Conservation (phyloP, 2,329 filamentous ascomycete genomes). For the Aspergillus japonicus region DNA sequence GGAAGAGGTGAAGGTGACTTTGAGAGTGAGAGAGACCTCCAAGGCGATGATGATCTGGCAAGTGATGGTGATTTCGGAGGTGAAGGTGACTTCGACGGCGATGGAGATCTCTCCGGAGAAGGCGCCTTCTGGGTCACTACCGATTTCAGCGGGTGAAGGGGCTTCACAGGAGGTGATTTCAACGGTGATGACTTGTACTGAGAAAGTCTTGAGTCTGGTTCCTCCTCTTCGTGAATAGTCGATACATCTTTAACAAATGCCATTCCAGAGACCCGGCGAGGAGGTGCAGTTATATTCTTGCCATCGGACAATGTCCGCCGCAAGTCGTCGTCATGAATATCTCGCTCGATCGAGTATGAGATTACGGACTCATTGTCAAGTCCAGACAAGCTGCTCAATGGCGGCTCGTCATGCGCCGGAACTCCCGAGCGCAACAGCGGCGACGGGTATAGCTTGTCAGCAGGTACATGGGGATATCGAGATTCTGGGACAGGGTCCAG, state of each 20-base stretch:
- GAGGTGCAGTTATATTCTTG: constrained; percentile 37
- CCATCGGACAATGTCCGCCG: constrained; percentile 35
- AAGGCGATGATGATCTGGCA: not conserved
- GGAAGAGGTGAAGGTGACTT: not conserved
- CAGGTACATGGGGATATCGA: constrained; percentile 17
- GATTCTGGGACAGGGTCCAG: constrained; percentile 24
- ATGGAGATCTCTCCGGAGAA: not conserved
- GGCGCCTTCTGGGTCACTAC: not conserved
- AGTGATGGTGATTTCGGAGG: not conserved
- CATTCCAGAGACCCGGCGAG: constrained; percentile 36
- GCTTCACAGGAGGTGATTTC: not conserved
- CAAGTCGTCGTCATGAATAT: constrained; percentile 37
- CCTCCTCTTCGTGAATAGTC: constrained; percentile 32
- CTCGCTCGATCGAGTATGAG: constrained; percentile 37
- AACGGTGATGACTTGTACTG: constrained; percentile 4
- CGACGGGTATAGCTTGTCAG: constrained; percentile 31
- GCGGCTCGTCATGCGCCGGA: constrained; percentile 9
- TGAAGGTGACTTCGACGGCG: not conserved
- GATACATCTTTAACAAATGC: constrained; percentile 24
- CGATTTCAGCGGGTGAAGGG: not conserved
- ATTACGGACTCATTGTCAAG: constrained; percentile 35
- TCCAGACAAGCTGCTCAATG: constrained; percentile 20
- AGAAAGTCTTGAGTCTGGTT: constrained; percentile 15
- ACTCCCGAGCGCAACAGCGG: constrained; percentile 23
- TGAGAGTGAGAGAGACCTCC: not conserved